Percentiles rank a stretch among this genome's conserved stretches.
These are phyloP conservation scores for Cercospora sp. DNA, from an alignment of 2,329 filamentous ascomycete genomes.

Conservation along the genomic window DNA sequence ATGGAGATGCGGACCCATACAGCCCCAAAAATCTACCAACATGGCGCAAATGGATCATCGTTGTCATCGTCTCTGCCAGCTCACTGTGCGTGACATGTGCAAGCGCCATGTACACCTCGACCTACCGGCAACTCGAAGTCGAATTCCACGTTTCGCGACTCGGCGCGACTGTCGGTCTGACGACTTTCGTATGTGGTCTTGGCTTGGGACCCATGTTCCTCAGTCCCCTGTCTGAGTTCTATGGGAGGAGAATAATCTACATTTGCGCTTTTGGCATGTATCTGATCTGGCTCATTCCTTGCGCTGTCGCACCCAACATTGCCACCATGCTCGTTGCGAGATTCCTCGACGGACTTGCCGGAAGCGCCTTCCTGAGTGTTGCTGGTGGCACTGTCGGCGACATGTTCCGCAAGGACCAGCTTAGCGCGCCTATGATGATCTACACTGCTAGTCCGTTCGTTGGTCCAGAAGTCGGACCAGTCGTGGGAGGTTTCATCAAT, in stretches of 20 bases:
- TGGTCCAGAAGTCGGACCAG: slow-evolving; percentile 57
- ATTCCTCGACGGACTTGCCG: slow-evolving; percentile 56
- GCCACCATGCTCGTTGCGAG: slow-evolving; percentile 58
- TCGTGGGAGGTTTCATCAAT: slow-evolving; percentile 80
- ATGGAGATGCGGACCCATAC: slow-evolving; percentile 69
- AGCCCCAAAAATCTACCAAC: slow-evolving; percentile 70
- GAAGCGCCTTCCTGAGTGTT: slow-evolving; percentile 61
- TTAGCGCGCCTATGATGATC: slow-evolving; percentile 80
- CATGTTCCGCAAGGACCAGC: slow-evolving; percentile 66
- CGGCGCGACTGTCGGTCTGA: slow-evolving; percentile 77
- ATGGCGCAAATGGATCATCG: slow-evolving; percentile 75
- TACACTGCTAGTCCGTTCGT: slow-evolving; percentile 62
- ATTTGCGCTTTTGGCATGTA: slow-evolving; percentile 65
- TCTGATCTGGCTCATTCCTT: slow-evolving; percentile 55
- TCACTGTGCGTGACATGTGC: slow-evolving; percentile 67
- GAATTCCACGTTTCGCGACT: slow-evolving; percentile 72
- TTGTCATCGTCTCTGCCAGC: slow-evolving; percentile 69
- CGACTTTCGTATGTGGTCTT: slow-evolving; percentile 64
- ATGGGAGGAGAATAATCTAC: slow-evolving; percentile 66
- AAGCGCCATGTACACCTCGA: slow-evolving; percentile 65
- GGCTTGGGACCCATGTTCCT: slow-evolving; percentile 59
- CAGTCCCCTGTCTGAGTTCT: slow-evolving; percentile 66
- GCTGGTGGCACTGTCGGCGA: slow-evolving; percentile 66
- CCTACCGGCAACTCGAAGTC: slow-evolving; percentile 71
- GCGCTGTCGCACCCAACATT: slow-evolving; percentile 57